These are phyloP conservation scores for Phyllosticta capitalensis DNA, from an alignment of 2,329 filamentous ascomycete species.

Conservation along the genomic window DNA sequence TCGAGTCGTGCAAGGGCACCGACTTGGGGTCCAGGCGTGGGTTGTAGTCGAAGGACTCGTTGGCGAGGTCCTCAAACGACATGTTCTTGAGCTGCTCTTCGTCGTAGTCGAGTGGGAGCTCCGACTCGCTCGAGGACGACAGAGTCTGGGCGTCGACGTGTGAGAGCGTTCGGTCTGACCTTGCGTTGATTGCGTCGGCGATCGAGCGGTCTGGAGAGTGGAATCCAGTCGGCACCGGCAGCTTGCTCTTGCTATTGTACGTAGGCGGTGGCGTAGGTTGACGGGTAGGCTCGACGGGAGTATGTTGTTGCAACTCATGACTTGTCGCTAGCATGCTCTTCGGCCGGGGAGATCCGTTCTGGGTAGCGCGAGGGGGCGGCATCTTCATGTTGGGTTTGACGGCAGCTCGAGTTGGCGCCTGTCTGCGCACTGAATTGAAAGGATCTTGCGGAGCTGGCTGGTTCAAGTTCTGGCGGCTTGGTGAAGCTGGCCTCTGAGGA, in stretches of 20 bases:
- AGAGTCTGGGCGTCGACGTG: neutral
- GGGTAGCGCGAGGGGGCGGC: no score
- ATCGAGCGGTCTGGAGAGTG: neutral
- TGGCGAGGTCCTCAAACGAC: constrained; percentile 39
- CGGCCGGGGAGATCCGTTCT: neutral
- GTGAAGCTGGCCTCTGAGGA: neutral
- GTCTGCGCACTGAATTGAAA: neutral
- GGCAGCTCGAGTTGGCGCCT: no score
- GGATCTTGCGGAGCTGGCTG: neutral
- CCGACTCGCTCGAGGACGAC: neutral
- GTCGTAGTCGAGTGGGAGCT: constrained; percentile 35
- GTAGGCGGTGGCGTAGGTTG: no score
- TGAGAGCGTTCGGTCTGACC: neutral
- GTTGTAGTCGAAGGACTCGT: constrained; percentile 39
- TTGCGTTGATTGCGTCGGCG: neutral
- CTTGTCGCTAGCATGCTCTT: no score
- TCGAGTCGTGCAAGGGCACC: constrained; percentile 11
- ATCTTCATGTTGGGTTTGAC: no score
- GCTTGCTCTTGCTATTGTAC: no score
- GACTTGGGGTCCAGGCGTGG: constrained; percentile 16
- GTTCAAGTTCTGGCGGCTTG: neutral
- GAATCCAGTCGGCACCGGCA: no score
- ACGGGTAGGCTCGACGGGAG: no score
- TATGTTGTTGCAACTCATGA: no score
- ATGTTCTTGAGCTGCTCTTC: constrained; percentile 35